Base-by-base conservation (phyloP, 2,329 filamentous ascomycete genomes). In the Didymella keratinophila region DNA sequence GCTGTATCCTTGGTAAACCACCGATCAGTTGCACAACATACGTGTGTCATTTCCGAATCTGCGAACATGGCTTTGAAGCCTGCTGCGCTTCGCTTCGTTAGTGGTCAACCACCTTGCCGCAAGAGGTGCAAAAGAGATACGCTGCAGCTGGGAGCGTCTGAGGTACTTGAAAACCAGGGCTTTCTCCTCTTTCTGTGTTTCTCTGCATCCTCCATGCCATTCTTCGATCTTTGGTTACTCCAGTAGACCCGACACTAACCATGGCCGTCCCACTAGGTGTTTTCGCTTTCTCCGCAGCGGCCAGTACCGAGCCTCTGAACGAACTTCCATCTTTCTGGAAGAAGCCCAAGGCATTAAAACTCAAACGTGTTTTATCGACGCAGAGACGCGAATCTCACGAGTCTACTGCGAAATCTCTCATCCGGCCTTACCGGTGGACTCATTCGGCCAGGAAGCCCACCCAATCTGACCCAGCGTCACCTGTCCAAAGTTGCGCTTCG, bases 261-360 rank as follows among this genome's bases (percentile, higher is more conserved):
- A 78, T 78, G 76, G 58, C 66, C 60, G 68, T 76, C 61, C 74
- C 75, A 23, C 51, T 78, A 77, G 76, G 76, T 65, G 72, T 75
- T 52, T 62, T 76, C 65, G 72, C 68, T 65, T 69, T 76, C 44
- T 71, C 73, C 42, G 69, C 73, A 57, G 70, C 69, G 62, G 70
- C 71, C 49, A 73, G 71, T 66, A 70, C 71, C 60, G 70, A 71
- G 63, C 72, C 73, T 66, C 65, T 74, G 56, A 63, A 70, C 53
- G 65, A 76, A 47, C 61, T 66, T 28, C 53, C 65, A 28, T 67
- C 69, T 46, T 65, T 77, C 52, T 76, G 75, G 72, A 75, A 69
- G 63, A 71, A 64, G 51, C 67, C 70, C 12, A 75, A 67, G 57
- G 64, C 63, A 11, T 62, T 68, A 42, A 74, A 69, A 42, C 58